Evolutionary conservation across 768 basidiomycete genomes (phyloP), one percentile per base, ranked within the genome.

Genomic region (Rhodotorula diobovata): DNA sequence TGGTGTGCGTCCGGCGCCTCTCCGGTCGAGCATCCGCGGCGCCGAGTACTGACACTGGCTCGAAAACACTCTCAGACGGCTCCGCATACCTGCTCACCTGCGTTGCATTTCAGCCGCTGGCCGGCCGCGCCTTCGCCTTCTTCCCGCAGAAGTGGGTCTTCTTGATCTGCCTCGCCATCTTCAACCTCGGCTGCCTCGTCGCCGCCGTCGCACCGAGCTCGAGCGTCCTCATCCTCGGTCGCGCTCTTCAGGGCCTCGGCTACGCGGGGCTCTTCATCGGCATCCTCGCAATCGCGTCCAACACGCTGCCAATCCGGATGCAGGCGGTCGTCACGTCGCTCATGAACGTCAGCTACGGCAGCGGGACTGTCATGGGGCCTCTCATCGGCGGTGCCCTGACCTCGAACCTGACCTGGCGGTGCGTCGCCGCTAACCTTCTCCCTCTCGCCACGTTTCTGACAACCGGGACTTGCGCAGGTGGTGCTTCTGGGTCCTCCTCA

Each of bases 101-200:
- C 43, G 66, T 69, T n/a, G 54, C 63, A 16, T 66, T 63, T 35
- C 67, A 74, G 46, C 67, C 67, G 1, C 58, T 74, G 28, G 54
- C 34, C 57, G 65, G 67, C 6, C 35, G 72, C 21, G 63, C 63
- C 21, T 64, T 61, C 35, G 61, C 60, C 25, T 68, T 61, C 62
- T 74, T 74, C 54, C 56, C 63, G 1, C 67, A 68, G 16, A 66
- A 67, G 48, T 69, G 57, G 50, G 28, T 25, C 23, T 70, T 73
- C 61, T 30, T 67, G 25, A 3, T 34, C 35, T 34, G 56, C 30
- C 50, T 66, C 48, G 12, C 20, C 21, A 43, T 63, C 32, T 73
- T 73, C 58, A 43, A 63, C 15, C 3, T 69, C 37, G 72, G 68
- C 20, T 50, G 43, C 32, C 12, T 74, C 56, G 57, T 74, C 54